Evolutionary conservation across 2,329 filamentous ascomycete genomes (phyloP).

Genomic region (Sclerotinia nivalis): DNA sequence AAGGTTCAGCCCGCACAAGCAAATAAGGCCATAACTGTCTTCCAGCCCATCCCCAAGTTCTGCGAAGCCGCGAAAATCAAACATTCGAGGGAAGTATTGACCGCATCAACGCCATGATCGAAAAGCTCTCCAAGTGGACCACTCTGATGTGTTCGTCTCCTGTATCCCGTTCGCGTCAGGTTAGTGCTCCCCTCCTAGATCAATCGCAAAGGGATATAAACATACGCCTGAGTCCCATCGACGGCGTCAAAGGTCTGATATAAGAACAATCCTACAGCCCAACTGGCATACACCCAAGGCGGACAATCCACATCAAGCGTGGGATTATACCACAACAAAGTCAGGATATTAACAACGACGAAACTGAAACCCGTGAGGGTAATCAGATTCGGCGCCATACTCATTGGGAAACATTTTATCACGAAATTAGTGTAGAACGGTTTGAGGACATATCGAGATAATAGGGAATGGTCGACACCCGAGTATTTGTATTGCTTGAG

Average conservation of each 20-base stretch:
- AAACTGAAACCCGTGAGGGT: conserved; percentile 90
- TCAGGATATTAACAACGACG: conserved; percentile 84
- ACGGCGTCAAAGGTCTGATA: conserved; percentile 99
- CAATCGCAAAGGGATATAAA: conserved; percentile 33
- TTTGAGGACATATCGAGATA: conserved; percentile 92
- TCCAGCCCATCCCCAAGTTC: conserved; percentile 92
- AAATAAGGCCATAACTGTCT: conserved; percentile 80
- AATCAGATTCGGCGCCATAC: conserved; percentile 87
- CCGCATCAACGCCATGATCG: conserved; percentile 94
- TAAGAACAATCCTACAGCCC: conserved; percentile 85
- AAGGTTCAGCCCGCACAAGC: conserved; percentile 58
- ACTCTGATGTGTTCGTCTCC: conserved; percentile 84
- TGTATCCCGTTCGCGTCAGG: background rate
- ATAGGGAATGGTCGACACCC: conserved; percentile 82
- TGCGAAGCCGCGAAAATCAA: conserved; percentile 89
- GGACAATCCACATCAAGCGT: conserved; percentile 91
- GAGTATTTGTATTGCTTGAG: conserved; percentile 96
- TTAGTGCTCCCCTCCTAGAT: background rate
- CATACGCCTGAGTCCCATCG: conserved; percentile 88
- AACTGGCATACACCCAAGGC: conserved; percentile 90
- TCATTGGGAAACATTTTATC: conserved; percentile 92
- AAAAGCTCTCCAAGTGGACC: conserved; percentile 95
- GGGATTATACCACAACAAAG: conserved; percentile 95
- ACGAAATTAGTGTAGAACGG: conserved; percentile 96
- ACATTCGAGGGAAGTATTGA: conserved; percentile 93